Evolutionary conservation across 768 basidiomycete species (phyloP).

Genomic region (Strobilomyces echinocephalus): DNA sequence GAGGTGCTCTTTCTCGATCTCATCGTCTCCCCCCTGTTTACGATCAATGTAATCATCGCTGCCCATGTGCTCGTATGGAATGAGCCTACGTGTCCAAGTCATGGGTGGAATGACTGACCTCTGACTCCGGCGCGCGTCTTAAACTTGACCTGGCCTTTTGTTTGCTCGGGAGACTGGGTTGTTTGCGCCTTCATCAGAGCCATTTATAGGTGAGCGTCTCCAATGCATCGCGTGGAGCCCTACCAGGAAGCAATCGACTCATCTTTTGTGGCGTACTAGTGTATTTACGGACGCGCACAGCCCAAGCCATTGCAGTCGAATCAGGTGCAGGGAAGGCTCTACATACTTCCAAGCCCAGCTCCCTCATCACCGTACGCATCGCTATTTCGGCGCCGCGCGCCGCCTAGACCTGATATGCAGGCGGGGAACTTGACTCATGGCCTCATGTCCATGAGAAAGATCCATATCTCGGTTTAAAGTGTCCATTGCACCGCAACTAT

Average conservation of each 20-base stretch:
- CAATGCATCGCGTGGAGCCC: neutral
- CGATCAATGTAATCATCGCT: slow-evolving; percentile 9
- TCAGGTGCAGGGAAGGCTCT: neutral
- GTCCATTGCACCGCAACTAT: neutral
- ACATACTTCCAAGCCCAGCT: neutral
- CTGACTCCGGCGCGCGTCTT: neutral
- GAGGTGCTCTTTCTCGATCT: slow-evolving; percentile 15
- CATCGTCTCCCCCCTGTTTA: slow-evolving; percentile 8
- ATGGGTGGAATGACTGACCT: neutral
- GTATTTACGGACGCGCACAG: neutral
- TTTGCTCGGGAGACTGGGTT: neutral
- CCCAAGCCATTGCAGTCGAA: neutral
- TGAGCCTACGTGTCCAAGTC: neutral
- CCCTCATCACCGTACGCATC: neutral
- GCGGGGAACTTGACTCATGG: neutral
- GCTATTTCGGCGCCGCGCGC: neutral
- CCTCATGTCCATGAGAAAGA: neutral
- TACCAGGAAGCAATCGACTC: neutral
- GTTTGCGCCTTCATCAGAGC: neutral
- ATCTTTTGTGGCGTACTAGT: neutral
- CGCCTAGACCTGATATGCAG: neutral
- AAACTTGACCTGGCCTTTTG: neutral
- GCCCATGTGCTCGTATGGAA: slow-evolving; percentile 14
- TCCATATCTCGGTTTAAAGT: neutral
- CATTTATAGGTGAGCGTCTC: slow-evolving; percentile 7